phyloP scores from a whole-genome alignment of 2,329 filamentous ascomycete genomes.

The Ramularia collo-cygni region DNA sequence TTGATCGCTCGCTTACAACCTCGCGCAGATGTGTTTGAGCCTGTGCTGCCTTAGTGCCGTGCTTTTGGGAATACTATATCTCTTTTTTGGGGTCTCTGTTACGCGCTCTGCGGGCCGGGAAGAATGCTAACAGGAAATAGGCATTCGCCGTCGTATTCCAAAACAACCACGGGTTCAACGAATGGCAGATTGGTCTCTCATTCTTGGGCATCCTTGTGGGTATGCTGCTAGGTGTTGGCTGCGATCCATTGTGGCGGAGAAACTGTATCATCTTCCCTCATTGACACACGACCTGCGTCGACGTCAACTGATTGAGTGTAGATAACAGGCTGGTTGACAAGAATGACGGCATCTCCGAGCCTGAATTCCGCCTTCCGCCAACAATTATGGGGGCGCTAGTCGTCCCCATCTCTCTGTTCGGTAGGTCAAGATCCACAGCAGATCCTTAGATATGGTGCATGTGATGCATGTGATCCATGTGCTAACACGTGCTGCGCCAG shows the following conservation, averaged over 20 bases:
- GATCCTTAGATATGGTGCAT: conserved; percentile 4
- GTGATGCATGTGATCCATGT: conserved; percentile 13
- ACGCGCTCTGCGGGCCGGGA: neutral
- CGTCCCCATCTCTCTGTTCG: conserved; percentile 75
- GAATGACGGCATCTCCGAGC: conserved; percentile 60
- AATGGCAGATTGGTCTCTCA: conserved; percentile 46
- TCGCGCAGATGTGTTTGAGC: conserved; percentile 66
- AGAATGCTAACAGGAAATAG: conserved; percentile 11
- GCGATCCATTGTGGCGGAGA: conserved; percentile 60
- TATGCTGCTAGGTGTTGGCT: conserved; percentile 57
- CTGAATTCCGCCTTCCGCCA: conserved; percentile 77
- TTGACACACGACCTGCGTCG: conserved; percentile 6
- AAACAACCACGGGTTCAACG: conserved; percentile 65
- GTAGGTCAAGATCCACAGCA: conserved; percentile 35
- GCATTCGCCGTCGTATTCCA: conserved; percentile 77
- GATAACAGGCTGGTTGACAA: conserved; percentile 49
- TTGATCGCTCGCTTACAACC: no score
- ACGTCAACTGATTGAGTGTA: neutral
- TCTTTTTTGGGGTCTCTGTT: conserved; percentile 63
- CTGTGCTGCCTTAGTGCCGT: conserved; percentile 79
- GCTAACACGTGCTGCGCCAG: conserved; percentile 5
- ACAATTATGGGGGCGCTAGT: conserved; percentile 60
- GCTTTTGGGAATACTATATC: conserved; percentile 78
- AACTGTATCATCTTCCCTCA: conserved; percentile 34
- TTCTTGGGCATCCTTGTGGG: conserved; percentile 36